Conservation (phyloP, 2,329 filamentous ascomycete genomes). For the Beauveria sp. region DNA sequence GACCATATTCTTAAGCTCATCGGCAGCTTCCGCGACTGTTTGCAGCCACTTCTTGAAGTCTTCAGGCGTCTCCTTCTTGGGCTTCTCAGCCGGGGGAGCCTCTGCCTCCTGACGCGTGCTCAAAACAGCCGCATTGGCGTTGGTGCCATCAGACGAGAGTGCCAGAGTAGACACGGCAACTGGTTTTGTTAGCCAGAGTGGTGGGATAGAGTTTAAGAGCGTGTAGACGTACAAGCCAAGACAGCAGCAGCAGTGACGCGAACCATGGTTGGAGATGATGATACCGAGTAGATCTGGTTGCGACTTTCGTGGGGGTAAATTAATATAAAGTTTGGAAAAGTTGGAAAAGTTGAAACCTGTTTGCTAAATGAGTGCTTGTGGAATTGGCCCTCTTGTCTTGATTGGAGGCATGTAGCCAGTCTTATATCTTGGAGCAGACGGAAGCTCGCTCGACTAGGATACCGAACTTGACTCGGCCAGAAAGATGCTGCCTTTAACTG, state of each 20-base stretch:
- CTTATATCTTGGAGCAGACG: not conserved
- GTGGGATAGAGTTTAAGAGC: not conserved
- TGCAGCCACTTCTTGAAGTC: not conserved
- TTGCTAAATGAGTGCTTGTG: not conserved
- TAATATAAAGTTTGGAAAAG: no score
- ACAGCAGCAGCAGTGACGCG: not conserved
- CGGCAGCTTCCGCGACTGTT: not conserved
- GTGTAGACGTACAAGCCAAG: not conserved
- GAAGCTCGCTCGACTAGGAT: not conserved
- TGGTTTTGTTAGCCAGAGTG: not conserved
- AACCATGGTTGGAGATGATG: not conserved
- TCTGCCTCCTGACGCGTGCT: not conserved
- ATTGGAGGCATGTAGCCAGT: not conserved
- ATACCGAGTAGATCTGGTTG: not conserved
- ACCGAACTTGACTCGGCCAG: not conserved
- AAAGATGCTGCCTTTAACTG: not conserved
- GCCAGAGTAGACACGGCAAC: not conserved
- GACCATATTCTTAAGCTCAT: not conserved
- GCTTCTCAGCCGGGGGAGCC: not conserved
- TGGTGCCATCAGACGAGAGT: not conserved
- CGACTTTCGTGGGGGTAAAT: not conserved
- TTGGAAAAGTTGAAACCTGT: not conserved
- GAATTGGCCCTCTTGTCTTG: not conserved
- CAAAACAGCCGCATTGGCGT: not conserved
- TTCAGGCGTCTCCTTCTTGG: not conserved